Evolutionary conservation across 176 grass and related monocot species (phyloP).

Genomic region (Avena eriantha): DNA sequence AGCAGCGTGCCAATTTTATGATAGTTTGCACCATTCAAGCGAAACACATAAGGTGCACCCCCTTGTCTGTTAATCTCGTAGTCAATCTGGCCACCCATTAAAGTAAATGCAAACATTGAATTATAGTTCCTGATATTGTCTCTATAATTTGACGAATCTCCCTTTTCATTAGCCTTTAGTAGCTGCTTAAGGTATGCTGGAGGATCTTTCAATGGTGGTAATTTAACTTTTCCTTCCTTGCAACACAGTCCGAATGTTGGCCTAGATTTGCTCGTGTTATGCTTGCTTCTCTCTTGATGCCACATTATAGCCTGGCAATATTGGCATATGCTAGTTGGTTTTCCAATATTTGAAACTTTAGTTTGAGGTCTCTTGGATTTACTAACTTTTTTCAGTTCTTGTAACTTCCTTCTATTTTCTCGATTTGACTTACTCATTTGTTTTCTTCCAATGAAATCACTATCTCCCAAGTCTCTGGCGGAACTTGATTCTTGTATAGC

Average conservation of each 20-base stretch:
- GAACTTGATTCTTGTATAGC: not conserved
- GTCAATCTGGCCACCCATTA: constrained; percentile 30
- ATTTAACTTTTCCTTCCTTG: constrained; percentile 16
- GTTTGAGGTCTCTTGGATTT: not conserved
- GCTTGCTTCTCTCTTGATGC: constrained; percentile 1
- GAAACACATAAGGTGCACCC: constrained; percentile 30
- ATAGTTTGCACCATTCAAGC: constrained; percentile 28
- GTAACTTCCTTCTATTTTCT: not conserved
- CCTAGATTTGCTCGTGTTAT: not conserved
- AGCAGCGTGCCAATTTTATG: constrained; percentile 27
- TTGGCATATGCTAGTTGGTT: not conserved
- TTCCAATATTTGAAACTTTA: constrained; percentile 18
- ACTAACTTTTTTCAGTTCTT: not conserved
- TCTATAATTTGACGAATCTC: constrained; percentile 20
- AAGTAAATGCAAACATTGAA: constrained; percentile 46
- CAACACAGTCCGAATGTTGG: constrained; percentile 15
- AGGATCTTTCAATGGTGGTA: not conserved
- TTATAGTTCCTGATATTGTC: constrained; percentile 40
- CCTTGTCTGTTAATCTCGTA: constrained; percentile 37
- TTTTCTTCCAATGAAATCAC: not conserved
- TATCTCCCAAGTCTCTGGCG: not conserved
- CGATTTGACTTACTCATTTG: not conserved
- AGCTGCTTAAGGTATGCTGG: not conserved
- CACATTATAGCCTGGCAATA: not conserved
- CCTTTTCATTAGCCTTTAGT: not conserved